A percentile compares a stretch with the other conserved stretches of the same genome.
Conservation (phyloP, 1,139 yeast genomes). For the Spathaspora jeffriesii region DNA sequence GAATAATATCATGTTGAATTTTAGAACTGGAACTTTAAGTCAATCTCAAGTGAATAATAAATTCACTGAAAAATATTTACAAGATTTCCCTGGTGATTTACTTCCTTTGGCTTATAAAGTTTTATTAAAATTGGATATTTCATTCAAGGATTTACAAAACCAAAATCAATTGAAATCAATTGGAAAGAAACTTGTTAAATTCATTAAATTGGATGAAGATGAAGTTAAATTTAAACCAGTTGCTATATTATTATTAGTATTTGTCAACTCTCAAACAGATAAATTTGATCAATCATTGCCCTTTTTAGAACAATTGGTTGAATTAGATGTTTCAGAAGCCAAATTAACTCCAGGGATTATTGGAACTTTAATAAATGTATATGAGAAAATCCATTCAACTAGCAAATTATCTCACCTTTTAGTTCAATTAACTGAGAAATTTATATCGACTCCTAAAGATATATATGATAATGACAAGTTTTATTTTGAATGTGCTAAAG, state of each 20-base stretch:
- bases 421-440: slow-evolving; percentile 21
- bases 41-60: slow-evolving; percentile 21
- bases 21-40: slow-evolving; percentile 37
- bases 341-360: slow-evolving; percentile 41
- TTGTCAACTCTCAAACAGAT: slow-evolving; percentile 35
- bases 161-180: slow-evolving; percentile 14
- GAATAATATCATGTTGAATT: slow-evolving; percentile 45
- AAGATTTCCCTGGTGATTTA: slow-evolving; percentile 32
- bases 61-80: slow-evolving; percentile 19
- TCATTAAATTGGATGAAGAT: slow-evolving; percentile 12
- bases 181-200: slow-evolving; percentile 29
- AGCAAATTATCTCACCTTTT: slow-evolving; percentile 26
- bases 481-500: slow-evolving; percentile 42
- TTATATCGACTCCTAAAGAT: slow-evolving; percentile 18
- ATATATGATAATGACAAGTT: slow-evolving; percentile 18
- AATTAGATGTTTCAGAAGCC: slow-evolving; percentile 12
- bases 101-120: slow-evolving; percentile 32
- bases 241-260: slow-evolving; percentile 45
- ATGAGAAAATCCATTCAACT: slow-evolving; percentile 34
- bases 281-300: slow-evolving; percentile 47
- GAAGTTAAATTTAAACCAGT: slow-evolving; percentile 16
- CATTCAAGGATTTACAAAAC: slow-evolving; percentile 26
- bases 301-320: slow-evolving; percentile 38
- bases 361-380: slow-evolving; percentile 47
- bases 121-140: slow-evolving; percentile 28